Evolutionary conservation across 202 grass and related monocot genomes (phyloP).

Genomic region (Alloteropsis angusta): DNA sequence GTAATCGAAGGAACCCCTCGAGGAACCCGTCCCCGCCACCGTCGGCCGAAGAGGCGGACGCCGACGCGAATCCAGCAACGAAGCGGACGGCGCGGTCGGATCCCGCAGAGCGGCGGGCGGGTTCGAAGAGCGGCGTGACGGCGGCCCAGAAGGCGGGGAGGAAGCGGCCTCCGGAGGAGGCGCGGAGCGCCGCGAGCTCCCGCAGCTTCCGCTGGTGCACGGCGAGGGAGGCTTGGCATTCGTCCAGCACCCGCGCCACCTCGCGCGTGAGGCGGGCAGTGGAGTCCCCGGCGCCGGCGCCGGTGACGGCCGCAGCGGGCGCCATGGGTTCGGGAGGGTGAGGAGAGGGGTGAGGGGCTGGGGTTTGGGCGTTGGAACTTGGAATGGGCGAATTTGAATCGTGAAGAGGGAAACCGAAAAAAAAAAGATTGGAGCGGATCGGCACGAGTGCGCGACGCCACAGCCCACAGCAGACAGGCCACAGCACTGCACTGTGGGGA

Average conservation of each 20-base stretch:
- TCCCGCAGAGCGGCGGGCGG: slow-evolving; percentile 27
- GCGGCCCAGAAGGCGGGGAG: slow-evolving; percentile 50
- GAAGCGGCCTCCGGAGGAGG: slow-evolving; percentile 35
- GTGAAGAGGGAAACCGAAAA: slow-evolving; percentile 24
- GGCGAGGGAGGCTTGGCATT: slow-evolving; percentile 58
- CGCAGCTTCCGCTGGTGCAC: slow-evolving; percentile 65
- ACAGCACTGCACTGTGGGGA: neutral
- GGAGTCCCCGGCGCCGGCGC: slow-evolving; percentile 19
- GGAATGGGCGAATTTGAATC: slow-evolving; percentile 21
- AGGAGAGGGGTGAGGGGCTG: neutral
- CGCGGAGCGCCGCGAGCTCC: slow-evolving; percentile 55
- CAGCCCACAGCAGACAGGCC: no score
- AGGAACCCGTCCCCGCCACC: slow-evolving; percentile 39
- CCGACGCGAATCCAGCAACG: slow-evolving; percentile 42
- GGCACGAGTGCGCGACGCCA: neutral
- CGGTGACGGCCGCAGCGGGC: slow-evolving; percentile 4
- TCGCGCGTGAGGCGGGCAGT: slow-evolving; percentile 22
- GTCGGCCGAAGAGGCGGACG: neutral
- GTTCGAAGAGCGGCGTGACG: slow-evolving; percentile 62
- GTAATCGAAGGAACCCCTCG: slow-evolving; percentile 67
- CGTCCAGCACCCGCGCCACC: slow-evolving; percentile 64
- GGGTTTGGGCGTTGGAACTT: neutral
- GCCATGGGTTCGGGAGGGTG: slow-evolving; percentile 22
- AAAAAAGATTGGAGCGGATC: neutral
- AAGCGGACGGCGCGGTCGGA: slow-evolving; percentile 61